These are phyloP conservation scores for Amniculicola lignicola DNA, from an alignment of 495 filamentous ascomycete species.

Conservation along the genomic window DNA sequence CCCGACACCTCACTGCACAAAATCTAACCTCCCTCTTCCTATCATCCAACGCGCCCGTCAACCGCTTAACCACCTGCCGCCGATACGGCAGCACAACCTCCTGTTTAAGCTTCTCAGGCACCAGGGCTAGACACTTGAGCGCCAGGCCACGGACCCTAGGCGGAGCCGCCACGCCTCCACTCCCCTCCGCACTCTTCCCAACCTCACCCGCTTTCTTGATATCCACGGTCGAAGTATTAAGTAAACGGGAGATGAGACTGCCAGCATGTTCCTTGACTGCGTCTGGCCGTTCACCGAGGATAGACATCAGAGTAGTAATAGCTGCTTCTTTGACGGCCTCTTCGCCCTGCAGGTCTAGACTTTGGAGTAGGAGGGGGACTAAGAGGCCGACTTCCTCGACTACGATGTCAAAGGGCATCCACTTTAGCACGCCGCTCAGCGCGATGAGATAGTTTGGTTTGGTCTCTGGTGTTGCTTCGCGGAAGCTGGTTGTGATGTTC, in stretches of 20 bases:
- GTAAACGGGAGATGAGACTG: conserved; percentile 57
- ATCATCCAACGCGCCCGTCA: conserved; percentile 61
- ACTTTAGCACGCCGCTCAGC: conserved; percentile 61
- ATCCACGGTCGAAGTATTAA: conserved; percentile 45
- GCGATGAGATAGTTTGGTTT: conserved; percentile 66
- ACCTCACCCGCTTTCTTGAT: not conserved
- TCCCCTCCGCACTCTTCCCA: not conserved
- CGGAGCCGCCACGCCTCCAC: not conserved
- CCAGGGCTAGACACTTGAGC: conserved; percentile 55
- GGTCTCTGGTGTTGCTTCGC: conserved; percentile 44
- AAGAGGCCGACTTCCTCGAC: conserved; percentile 58
- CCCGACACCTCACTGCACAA: conserved; percentile 65
- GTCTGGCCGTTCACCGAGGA: conserved; percentile 58
- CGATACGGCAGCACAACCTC: conserved; percentile 57
- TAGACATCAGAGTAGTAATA: conserved; percentile 57
- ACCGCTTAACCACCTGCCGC: conserved; percentile 52
- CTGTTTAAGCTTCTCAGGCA: conserved; percentile 48
- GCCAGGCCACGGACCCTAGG: conserved; percentile 52
- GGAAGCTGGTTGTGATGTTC: conserved; percentile 54
- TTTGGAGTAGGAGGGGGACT: conserved; percentile 66
- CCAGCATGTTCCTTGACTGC: conserved; percentile 57
- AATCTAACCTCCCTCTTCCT: conserved; percentile 63
- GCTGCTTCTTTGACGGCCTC: conserved; percentile 60
- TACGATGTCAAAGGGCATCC: conserved; percentile 58
- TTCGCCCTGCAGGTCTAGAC: conserved; percentile 57